A percentile compares a stretch with the other conserved stretches of the same genome.
These are phyloP conservation scores for Macrophomina pseudophaseolina DNA, from an alignment of 2,329 filamentous ascomycete genomes.

Conservation along the genomic window DNA sequence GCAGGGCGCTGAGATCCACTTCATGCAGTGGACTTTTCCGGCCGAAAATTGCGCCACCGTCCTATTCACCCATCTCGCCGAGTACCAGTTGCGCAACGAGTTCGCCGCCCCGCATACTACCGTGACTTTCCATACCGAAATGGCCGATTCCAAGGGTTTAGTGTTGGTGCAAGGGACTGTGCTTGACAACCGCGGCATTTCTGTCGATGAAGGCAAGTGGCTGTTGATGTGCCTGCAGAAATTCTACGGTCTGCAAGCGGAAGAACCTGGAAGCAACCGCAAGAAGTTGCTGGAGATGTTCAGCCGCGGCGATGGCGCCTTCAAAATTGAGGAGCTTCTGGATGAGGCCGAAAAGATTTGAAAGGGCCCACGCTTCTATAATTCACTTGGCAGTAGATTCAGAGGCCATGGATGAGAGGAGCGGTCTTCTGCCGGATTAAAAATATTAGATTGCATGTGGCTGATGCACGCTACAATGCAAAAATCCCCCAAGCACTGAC, in stretches of 20 bases:
- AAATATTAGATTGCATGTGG: background rate
- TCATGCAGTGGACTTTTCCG: slow-evolving; percentile 95
- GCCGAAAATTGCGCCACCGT: slow-evolving; percentile 63
- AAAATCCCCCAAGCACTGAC: background rate
- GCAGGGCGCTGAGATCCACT: slow-evolving; percentile 83
- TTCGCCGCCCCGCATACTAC: slow-evolving; percentile 93
- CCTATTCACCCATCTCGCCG: slow-evolving; percentile 90
- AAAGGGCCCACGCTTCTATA: background rate
- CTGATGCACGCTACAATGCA: background rate
- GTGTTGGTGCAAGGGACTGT: slow-evolving; percentile 88
- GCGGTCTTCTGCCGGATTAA: background rate
- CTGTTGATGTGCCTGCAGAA: slow-evolving; percentile 90
- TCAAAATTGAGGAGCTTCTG: slow-evolving; percentile 82
- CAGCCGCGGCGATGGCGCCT: slow-evolving; percentile 74
- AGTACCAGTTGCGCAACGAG: slow-evolving; percentile 89
- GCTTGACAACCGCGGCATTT: slow-evolving; percentile 75
- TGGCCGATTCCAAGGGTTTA: slow-evolving; percentile 73
- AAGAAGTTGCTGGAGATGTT: slow-evolving; percentile 81
- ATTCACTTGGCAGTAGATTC: background rate
- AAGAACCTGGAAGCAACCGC: slow-evolving; percentile 55
- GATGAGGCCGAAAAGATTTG: slow-evolving; percentile 84
- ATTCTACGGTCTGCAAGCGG: slow-evolving; percentile 77
- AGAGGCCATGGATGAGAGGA: too few relatives aligned
- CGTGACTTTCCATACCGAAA: slow-evolving; percentile 86
- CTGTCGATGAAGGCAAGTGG: slow-evolving; percentile 83